Base-by-base conservation (phyloP, 768 basidiomycete genomes). In the Daedaleopsis sinensis region DNA sequence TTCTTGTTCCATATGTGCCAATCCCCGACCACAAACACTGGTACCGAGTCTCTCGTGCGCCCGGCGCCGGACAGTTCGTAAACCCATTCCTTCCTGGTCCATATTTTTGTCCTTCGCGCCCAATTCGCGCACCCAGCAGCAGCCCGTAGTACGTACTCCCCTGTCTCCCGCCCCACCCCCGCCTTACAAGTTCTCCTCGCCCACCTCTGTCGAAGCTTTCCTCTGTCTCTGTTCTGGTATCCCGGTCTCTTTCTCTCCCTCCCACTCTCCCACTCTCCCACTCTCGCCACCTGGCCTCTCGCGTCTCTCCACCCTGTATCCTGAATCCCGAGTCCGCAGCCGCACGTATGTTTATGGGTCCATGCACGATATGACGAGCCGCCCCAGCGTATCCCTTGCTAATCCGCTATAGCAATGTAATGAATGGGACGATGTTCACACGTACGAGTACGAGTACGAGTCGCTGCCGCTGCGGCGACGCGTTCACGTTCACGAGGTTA, bases 331-430 rank as follows among this genome's bases (percentile, higher is more conserved):
- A n/a, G 3, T 32, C 27, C 24, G 50, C 64, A 55, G 63, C 54
- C 49, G 69, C 67, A 70, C 65, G 66, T 70, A 70, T 68, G 67
- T 68, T 68, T 66, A 68, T 68, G 69, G 65, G 66, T 65, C 56
- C 64, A 65, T 65, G 64, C 69, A 68, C 61, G 69, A 68, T 68
- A 70, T 65, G 67, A 67, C 64, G 58, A 63, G 64, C 62, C 60
- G 65, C 59, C 66, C 65, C 66, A 59, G 58, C 59, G 50, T 67
- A 67, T 55, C 57, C 43, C 57, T 63, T 63, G 67, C 67, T 67
- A 67, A 65, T 67, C 49, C 55, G 55, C 49, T 65, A 65, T 63
- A 67, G 67, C 67, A 65, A 58, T 67, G 64, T 67, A 67, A 67
- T 67, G 59, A 67, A 67, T 67, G 59, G 64, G 59, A 61, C 55